phyloP scores from a whole-genome alignment of 768 basidiomycete genomes.

The Pseudohyphozyma bogoriensis region DNA sequence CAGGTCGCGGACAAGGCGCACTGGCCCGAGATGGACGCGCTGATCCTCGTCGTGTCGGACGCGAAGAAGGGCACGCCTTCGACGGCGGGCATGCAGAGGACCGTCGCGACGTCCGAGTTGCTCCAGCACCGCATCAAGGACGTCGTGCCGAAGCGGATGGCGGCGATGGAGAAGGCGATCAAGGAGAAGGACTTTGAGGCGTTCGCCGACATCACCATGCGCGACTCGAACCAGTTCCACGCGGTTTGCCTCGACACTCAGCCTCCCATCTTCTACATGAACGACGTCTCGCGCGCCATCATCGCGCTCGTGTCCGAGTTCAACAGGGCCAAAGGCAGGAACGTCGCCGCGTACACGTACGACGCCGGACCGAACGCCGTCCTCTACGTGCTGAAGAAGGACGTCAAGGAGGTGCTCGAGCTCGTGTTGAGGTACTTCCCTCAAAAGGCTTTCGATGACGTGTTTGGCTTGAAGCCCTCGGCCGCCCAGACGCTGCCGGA shows the following conservation, averaged over 20 bases:
- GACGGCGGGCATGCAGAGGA: constrained; percentile 94
- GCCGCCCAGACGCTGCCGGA: constrained; percentile 40
- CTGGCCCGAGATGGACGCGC: constrained; percentile 93
- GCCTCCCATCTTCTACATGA: constrained; percentile 98
- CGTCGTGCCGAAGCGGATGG: constrained; percentile 83
- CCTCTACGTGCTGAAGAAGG: constrained; percentile 71
- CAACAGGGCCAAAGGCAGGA: constrained; percentile 58
- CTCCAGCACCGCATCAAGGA: constrained; percentile 77
- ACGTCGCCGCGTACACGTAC: constrained; percentile 94
- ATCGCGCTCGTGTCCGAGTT: constrained; percentile 83
- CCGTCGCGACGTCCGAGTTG: constrained; percentile 80
- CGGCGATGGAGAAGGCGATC: constrained; percentile 70
- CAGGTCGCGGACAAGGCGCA: constrained; percentile 72
- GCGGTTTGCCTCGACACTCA: constrained; percentile 92
- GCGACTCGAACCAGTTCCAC: constrained; percentile 97
- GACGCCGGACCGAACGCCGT: constrained; percentile 99
- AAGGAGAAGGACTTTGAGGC: constrained; percentile 64
- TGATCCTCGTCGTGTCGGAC: constrained; percentile 93
- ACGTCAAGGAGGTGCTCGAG: constrained; percentile 66
- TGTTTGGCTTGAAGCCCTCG: constrained; percentile 41
- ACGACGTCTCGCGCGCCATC: constrained; percentile 90
- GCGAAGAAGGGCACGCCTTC: constrained; percentile 93
- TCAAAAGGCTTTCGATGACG: constrained; percentile 55
- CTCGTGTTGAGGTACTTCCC: constrained; percentile 80
- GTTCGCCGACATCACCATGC: constrained; percentile 89